Percentiles rank a stretch among this genome's conserved stretches.
Evolutionary conservation across 805 yeast species (phyloP).

Genomic region (Metschnikowia drakensbergensis): DNA sequence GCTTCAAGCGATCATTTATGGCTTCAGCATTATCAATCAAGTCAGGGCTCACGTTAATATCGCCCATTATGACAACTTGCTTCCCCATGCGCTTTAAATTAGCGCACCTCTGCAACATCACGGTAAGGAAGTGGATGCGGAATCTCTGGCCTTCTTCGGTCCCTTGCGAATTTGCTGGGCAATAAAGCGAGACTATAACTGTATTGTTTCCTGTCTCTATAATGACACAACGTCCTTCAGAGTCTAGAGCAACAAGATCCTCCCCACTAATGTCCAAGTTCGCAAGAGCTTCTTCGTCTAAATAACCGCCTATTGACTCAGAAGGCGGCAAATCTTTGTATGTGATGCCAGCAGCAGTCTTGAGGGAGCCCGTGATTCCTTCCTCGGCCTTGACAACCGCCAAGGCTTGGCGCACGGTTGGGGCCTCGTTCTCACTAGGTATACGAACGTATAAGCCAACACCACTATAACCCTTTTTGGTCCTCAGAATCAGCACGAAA

Average conservation of each 20-base stretch:
- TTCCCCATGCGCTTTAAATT: constrained; percentile 56
- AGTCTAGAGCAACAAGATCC: constrained; percentile 44
- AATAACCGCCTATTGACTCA: constrained; percentile 69
- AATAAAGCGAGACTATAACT: constrained; percentile 67
- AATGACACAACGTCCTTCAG: constrained; percentile 80
- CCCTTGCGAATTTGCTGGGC: constrained; percentile 85
- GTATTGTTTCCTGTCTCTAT: constrained; percentile 64
- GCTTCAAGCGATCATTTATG: constrained; percentile 43
- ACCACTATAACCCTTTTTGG: constrained; percentile 84
- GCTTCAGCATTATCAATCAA: constrained; percentile 78
- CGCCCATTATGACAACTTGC: constrained; percentile 80
- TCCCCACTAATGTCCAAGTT: constrained; percentile 22
- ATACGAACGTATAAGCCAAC: constrained; percentile 76
- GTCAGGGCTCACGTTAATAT: constrained; percentile 77
- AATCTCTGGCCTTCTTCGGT: constrained; percentile 63
- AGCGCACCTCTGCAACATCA: constrained; percentile 59
- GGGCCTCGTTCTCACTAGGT: constrained; percentile 44
- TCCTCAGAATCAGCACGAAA: constrained; percentile 64
- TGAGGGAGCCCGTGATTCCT: constrained; percentile 75
- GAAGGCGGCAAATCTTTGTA: constrained; percentile 14
- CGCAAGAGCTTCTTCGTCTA: constrained; percentile 33
- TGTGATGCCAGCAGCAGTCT: neutral
- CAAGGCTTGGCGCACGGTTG: constrained; percentile 32
- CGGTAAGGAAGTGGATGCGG: constrained; percentile 53
- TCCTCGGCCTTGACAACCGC: constrained; percentile 77